phyloP scores from a whole-genome alignment of 2,329 filamentous ascomycete genomes.

The Talaromyces pinophilus region DNA sequence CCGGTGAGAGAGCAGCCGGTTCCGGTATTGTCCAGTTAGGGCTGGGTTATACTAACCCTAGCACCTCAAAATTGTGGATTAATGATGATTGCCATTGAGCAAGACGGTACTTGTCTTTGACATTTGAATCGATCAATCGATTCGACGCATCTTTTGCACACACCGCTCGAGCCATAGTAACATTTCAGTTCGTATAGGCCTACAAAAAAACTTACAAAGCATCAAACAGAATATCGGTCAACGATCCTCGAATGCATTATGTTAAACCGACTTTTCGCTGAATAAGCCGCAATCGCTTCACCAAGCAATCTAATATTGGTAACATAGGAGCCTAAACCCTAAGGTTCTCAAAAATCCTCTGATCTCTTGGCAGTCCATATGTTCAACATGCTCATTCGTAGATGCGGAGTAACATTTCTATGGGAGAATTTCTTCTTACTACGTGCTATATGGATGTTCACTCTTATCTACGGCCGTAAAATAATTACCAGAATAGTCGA shows the following conservation, averaged over 20 bases:
- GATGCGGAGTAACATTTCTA: neutral
- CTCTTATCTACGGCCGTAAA: neutral
- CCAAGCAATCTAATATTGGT: constrained; percentile 1
- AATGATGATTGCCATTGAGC: neutral
- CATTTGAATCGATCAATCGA: neutral
- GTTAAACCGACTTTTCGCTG: neutral
- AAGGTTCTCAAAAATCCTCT: neutral
- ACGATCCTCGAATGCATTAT: neutral
- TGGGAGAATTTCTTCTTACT: neutral
- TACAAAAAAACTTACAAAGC: neutral
- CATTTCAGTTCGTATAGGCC: neutral
- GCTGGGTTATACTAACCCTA: neutral
- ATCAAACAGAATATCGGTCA: neutral
- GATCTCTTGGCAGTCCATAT: neutral
- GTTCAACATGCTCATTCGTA: neutral
- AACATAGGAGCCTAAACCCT: constrained; percentile 3
- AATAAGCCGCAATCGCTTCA: neutral
- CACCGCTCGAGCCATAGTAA: neutral
- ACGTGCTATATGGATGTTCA: neutral
- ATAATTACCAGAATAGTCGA: too few species aligned
- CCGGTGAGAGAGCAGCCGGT: neutral
- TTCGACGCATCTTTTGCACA: neutral
- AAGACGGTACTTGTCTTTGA: neutral
- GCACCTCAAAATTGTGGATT: neutral
- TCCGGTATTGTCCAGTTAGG: neutral